Evolutionary conservation across 2,329 filamentous ascomycete genomes (phyloP).

Genomic region (Ophiocordyceps robertsii): DNA sequence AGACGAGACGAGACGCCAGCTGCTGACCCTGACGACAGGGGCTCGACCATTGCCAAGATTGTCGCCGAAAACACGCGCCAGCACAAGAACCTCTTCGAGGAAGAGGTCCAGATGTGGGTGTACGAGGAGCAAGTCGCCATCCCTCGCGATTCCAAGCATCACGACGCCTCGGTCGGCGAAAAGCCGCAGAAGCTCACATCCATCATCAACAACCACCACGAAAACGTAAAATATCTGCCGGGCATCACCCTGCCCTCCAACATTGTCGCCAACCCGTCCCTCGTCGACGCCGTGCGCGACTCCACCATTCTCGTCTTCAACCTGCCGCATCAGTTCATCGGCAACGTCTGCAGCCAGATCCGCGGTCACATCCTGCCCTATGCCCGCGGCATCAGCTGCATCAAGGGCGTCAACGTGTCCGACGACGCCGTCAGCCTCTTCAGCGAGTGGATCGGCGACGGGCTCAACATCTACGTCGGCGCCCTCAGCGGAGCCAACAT

Average conservation of each 20-base stretch:
- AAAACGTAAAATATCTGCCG: constrained; percentile 98
- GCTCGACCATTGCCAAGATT: constrained; percentile 94
- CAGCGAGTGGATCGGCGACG: constrained; percentile 85
- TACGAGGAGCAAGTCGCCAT: constrained; percentile 82
- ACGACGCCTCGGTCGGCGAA: constrained; percentile 48
- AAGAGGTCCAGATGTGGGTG: constrained; percentile 96
- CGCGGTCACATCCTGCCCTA: constrained; percentile 82
- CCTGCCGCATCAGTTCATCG: constrained; percentile 91
- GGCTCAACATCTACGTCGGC: constrained; percentile 90
- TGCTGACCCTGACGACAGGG: constrained; percentile 37
- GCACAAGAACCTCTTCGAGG: constrained; percentile 70
- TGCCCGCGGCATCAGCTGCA: constrained; percentile 89
- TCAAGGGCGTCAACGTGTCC: constrained; percentile 92
- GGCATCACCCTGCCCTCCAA: constrained; percentile 72
- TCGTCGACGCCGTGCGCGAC: constrained; percentile 66
- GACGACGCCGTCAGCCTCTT: constrained; percentile 80
- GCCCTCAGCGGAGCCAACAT: constrained; percentile 94
- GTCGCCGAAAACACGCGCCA: constrained; percentile 80
- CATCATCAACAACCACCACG: constrained; percentile 83
- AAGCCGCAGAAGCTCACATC: constrained; percentile 75
- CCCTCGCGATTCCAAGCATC: constrained; percentile 57
- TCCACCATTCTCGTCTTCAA: constrained; percentile 93
- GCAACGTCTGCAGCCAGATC: constrained; percentile 70
- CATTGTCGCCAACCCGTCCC: constrained; percentile 69
- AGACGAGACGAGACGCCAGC: not conserved